Percentiles rank a stretch among this genome's conserved stretches.
Conservation (phyloP, 1,139 yeast species). For the Pichia inconspicua region DNA sequence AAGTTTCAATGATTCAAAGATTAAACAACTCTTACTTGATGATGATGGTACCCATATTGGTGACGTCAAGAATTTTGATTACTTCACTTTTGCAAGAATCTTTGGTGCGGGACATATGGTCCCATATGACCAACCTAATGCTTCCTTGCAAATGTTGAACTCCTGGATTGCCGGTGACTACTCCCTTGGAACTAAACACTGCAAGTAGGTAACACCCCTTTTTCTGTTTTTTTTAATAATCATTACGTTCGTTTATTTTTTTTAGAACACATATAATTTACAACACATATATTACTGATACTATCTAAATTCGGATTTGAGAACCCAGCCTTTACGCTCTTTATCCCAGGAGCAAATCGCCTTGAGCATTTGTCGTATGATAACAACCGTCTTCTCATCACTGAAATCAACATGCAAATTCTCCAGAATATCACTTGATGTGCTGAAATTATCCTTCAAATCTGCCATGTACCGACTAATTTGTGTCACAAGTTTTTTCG, state of each 20-base stretch:
- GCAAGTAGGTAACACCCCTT: neutral
- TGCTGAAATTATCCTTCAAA: conserved; percentile 38
- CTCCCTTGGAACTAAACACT: conserved; percentile 22
- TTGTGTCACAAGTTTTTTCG: conserved; percentile 21
- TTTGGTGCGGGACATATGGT: conserved; percentile 67
- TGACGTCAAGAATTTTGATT: conserved; percentile 46
- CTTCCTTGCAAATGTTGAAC: conserved; percentile 38
- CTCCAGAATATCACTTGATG: conserved; percentile 53
- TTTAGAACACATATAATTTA: neutral
- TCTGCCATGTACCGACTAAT: conserved; percentile 29
- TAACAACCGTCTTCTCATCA: conserved; percentile 51
- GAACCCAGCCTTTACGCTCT: conserved; percentile 50
- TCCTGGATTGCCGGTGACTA: conserved; percentile 42
- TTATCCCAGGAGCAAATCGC: conserved; percentile 66
- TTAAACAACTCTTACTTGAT: conserved; percentile 29
- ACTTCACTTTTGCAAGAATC: conserved; percentile 56
- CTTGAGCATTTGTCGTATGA: conserved; percentile 60
- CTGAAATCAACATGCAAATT: conserved; percentile 39
- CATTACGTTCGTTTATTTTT: neutral
- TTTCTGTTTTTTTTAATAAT: conserved; percentile 2
- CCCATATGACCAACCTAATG: conserved; percentile 44
- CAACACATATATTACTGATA: neutral
- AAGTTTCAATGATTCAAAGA: conserved; percentile 40
- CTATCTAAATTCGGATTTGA: conserved; percentile 48
- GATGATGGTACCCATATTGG: conserved; percentile 45